Percentiles rank a stretch among this genome's conserved stretches.
Conservation (phyloP, 2,329 filamentous ascomycete species). For the Ceratocystis eucalypticola region DNA sequence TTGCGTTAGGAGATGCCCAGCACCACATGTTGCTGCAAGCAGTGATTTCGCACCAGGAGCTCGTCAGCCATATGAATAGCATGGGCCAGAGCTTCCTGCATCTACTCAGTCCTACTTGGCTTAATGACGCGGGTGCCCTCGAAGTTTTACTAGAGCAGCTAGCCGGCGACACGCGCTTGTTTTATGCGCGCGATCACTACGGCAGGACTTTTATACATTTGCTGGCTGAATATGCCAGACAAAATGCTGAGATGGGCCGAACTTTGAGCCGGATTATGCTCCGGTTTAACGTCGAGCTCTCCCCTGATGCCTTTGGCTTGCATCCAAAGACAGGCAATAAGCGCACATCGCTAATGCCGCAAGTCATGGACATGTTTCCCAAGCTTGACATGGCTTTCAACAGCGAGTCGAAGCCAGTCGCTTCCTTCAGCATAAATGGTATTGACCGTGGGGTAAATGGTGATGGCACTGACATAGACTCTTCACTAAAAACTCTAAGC, state of each 20-base stretch:
- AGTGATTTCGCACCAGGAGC: background rate
- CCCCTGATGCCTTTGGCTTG: constrained; percentile 38
- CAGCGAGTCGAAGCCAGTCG: background rate
- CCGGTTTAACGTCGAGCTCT: constrained; percentile 23
- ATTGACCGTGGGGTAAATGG: background rate
- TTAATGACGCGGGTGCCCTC: constrained; percentile 22
- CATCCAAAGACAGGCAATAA: constrained; percentile 21
- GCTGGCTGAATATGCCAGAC: constrained; percentile 21
- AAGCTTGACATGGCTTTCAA: background rate
- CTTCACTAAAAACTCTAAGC: background rate
- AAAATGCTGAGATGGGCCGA: background rate
- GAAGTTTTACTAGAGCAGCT: constrained; percentile 23
- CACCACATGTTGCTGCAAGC: constrained; percentile 20
- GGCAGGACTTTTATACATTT: constrained; percentile 42
- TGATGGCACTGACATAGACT: background rate
- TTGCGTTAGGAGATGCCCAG: constrained; percentile 29
- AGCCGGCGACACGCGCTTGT: constrained; percentile 22
- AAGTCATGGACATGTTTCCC: background rate
- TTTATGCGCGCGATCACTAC: constrained; percentile 33
- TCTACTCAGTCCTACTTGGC: constrained; percentile 29
- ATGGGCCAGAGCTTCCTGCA: constrained; percentile 39
- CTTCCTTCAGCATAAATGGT: background rate
- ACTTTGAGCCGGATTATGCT: constrained; percentile 26
- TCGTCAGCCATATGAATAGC: constrained; percentile 28
- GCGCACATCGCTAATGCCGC: background rate